Conservation (phyloP, 2,329 filamentous ascomycete species). For the Leptoxyphium fumago region DNA sequence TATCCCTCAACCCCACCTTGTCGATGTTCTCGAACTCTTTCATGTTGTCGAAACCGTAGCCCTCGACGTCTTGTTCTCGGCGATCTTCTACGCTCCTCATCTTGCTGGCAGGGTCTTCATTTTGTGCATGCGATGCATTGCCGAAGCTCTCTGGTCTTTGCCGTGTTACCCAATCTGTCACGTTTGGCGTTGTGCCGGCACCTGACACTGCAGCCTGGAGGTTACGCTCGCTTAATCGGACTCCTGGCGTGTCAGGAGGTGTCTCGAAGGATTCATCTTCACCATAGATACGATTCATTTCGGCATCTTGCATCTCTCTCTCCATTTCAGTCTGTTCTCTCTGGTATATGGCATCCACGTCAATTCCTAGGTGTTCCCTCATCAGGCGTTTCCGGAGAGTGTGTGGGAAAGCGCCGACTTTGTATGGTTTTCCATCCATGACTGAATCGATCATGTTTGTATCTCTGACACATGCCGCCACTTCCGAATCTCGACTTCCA, state of each 20-base stretch:
- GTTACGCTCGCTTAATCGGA: constrained; percentile 12
- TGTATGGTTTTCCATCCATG: constrained; percentile 82
- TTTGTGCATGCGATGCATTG: neutral
- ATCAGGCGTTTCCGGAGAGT: constrained; percentile 85
- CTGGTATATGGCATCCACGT: constrained; percentile 65
- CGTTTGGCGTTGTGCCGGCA: neutral
- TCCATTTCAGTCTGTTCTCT: constrained; percentile 17
- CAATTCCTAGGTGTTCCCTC: constrained; percentile 91
- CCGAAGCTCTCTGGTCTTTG: neutral
- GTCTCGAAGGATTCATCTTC: constrained; percentile 11
- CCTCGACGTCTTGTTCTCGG: constrained; percentile 63
- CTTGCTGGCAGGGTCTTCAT: neutral
- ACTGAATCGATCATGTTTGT: constrained; percentile 83
- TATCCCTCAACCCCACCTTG: constrained; percentile 22
- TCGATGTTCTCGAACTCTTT: constrained; percentile 23
- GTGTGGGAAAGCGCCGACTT: constrained; percentile 83
- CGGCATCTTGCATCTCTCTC: constrained; percentile 45
- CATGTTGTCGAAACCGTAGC: constrained; percentile 65
- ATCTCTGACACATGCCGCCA: constrained; percentile 78
- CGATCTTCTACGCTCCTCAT: constrained; percentile 8
- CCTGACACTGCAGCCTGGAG: constrained; percentile 5
- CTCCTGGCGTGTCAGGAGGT: constrained; percentile 22
- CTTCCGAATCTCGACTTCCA: constrained; percentile 80
- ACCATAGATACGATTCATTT: constrained; percentile 28
- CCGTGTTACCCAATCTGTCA: neutral